These are phyloP conservation scores for Nicotiana sylvestris DNA, from an alignment of 257 asterid species.

Conservation along the genomic window DNA sequence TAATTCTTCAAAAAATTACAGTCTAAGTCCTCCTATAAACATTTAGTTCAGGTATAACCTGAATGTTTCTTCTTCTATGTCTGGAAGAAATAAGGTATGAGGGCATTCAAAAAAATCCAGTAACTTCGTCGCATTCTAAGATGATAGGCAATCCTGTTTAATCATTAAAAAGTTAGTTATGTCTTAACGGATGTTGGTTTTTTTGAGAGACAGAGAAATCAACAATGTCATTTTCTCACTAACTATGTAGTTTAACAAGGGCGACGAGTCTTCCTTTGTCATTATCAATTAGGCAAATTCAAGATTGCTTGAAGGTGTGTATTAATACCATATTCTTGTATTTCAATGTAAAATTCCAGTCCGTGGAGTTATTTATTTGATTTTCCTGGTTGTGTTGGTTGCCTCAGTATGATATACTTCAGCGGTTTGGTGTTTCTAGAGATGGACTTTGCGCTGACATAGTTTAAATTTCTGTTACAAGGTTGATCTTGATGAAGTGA, in stretches of 20 bases:
- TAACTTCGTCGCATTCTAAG: background rate
- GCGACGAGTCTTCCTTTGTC: too few species aligned
- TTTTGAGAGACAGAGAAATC: too few species aligned
- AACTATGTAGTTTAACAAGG: too few species aligned
- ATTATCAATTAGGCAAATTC: too few species aligned
- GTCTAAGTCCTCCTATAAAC: background rate
- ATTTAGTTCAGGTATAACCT: background rate
- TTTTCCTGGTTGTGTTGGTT: background rate
- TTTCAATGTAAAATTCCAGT: background rate
- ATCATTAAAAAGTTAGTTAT: background rate
- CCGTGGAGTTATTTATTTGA: too few species aligned
- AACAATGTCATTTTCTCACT: too few species aligned
- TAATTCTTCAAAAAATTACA: background rate
- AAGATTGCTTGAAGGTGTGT: too few species aligned
- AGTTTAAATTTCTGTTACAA: conserved; percentile 17
- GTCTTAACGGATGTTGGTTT: too few species aligned
- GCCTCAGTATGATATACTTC: background rate
- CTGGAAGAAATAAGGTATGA: background rate
- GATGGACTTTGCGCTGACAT: conserved; percentile 20
- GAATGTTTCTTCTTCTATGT: background rate
- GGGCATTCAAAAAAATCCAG: background rate
- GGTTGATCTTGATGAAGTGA: conserved; percentile 99
- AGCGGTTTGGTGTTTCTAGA: background rate
- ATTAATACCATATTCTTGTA: background rate
- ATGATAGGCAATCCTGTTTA: background rate